Evolutionary conservation across 371 early-diverging fungal genomes (phyloP), one percentile per base, ranked within the genome.

Genomic region (Rhizopus stolonifer): DNA sequence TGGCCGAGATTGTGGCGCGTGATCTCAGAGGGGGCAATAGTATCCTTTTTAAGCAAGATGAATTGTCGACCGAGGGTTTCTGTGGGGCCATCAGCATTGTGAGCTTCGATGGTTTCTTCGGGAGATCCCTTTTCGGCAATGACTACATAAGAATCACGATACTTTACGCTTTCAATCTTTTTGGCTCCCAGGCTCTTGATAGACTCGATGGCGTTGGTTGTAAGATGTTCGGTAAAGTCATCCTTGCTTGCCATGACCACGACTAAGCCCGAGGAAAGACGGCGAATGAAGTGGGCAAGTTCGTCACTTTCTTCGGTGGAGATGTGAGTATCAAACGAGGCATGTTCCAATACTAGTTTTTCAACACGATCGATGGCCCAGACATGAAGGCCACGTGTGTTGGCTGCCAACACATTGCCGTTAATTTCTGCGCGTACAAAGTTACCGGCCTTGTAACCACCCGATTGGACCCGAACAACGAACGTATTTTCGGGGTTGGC

Each of bases 111-210:
- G 1, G 43, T 39, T 7, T 54, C 61, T 8, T 58, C 50, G 2
- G 53, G 48, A 7, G 46, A 43, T 8, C 36, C 45, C 64, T 88
- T 88, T 52, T 85, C 81, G 0, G 86, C 86, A 63, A 93, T 86
- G 40, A 93, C 54, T 33, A 86, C 88, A 85, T 87, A 93, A 2
- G 90, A 88, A 63, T 92, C 92, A 25, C 91, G 84, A 58, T 87
- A 89, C 36, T 67, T 52, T 24, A 88, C 65, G 1, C 83, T 38
- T 2, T 74, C 72, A 40, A 88, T 81, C 32, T 53, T 56, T 7
- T 61, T 67, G 19, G 86, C 79, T 3, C 94, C 94, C 2, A 93
- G 56, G 25, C 74, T 61, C 49, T 80, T 85, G 34, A 81, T 44
- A 0, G 86, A 86, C 0, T 66, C 56, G 0, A 67, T 62, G 0